Evolutionary conservation across 2,329 filamentous ascomycete species (phyloP).

Genomic region (Cytospora chrysosperma): DNA sequence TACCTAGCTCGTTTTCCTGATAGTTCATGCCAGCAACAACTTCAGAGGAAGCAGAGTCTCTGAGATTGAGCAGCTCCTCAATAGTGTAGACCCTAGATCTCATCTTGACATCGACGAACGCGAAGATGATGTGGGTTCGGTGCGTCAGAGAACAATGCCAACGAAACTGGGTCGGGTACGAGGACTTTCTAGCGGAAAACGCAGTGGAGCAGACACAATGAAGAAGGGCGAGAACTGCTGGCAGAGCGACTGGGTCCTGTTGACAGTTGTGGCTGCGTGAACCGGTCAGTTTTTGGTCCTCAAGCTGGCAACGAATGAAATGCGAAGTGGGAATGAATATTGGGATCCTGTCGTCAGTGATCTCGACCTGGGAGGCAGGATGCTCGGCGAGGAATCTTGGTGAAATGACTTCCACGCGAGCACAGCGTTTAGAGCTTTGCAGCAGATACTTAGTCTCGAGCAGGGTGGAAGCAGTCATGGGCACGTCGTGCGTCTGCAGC

Average conservation of each 20-base stretch:
- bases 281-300: slow-evolving; percentile 40
- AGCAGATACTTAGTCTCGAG: slow-evolving; percentile 32
- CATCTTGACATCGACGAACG: slow-evolving; percentile 42
- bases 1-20: slow-evolving; percentile 24
- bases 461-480: slow-evolving; percentile 28
- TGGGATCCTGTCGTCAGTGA: slow-evolving; percentile 27
- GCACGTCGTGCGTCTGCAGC: slow-evolving; percentile 28
- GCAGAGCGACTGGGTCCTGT: slow-evolving; percentile 28
- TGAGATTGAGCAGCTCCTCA: slow-evolving; percentile 45
- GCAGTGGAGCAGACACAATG: slow-evolving; percentile 28
- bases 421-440: slow-evolving; percentile 13
- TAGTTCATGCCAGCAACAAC: slow-evolving; percentile 20
- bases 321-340: slow-evolving; percentile 34
- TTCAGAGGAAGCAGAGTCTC: slow-evolving; percentile 23
- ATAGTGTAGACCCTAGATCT: slow-evolving; percentile 43
- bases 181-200: slow-evolving; percentile 22
- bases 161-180: slow-evolving; percentile 41
- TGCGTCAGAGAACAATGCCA: slow-evolving; percentile 37
- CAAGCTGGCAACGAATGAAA: slow-evolving; percentile 37
- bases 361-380: slow-evolving; percentile 6
- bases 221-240: slow-evolving; percentile 37
- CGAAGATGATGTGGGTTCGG: slow-evolving; percentile 43
- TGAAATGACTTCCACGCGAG: slow-evolving; percentile 15
- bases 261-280: slow-evolving; percentile 28
- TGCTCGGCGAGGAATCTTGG: slow-evolving; percentile 13